Conservation (phyloP, 495 filamentous ascomycete species). For the Usnea hakonensis region DNA sequence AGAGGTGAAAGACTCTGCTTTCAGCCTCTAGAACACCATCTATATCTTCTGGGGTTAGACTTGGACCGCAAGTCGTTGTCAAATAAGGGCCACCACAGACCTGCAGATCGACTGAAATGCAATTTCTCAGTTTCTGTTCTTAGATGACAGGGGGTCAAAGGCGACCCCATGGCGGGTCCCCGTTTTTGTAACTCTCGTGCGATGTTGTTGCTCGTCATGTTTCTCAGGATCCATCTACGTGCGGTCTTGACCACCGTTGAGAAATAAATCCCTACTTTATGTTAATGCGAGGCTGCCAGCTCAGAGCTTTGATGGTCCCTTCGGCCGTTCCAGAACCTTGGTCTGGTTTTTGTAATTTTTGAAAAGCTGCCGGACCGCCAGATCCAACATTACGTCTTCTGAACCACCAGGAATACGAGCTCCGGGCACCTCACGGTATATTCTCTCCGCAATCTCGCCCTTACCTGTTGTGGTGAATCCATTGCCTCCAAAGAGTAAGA, state of each 20-base stretch:
- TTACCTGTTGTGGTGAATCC: constrained; percentile 61
- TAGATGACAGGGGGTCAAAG: too few relatives aligned
- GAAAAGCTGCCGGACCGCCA: constrained; percentile 61
- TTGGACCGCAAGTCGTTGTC: too few relatives aligned
- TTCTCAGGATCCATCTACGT: not conserved
- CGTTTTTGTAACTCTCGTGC: too few relatives aligned
- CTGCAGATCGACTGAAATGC: too few relatives aligned
- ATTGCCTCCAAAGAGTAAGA: constrained; percentile 65
- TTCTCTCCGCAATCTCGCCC: constrained; percentile 61
- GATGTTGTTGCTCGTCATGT: too few relatives aligned
- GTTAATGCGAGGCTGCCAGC: not conserved
- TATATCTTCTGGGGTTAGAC: too few relatives aligned
- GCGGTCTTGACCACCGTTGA: not conserved
- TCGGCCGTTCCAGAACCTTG: constrained; percentile 48
- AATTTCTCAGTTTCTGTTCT: too few relatives aligned
- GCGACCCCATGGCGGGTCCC: too few relatives aligned
- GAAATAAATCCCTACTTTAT: not conserved
- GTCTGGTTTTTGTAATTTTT: constrained; percentile 62
- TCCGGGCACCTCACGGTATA: constrained; percentile 58
- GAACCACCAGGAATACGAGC: constrained; percentile 60
- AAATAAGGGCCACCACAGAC: too few relatives aligned
- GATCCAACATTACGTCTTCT: constrained; percentile 68
- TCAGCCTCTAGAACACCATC: too few relatives aligned
- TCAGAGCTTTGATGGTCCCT: constrained; percentile 24
- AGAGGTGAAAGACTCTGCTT: too few relatives aligned